A percentile compares a stretch with the other conserved stretches of the same genome.
Conservation (phyloP, 768 basidiomycete species). For the Cystofilobasidium ferigula region DNA sequence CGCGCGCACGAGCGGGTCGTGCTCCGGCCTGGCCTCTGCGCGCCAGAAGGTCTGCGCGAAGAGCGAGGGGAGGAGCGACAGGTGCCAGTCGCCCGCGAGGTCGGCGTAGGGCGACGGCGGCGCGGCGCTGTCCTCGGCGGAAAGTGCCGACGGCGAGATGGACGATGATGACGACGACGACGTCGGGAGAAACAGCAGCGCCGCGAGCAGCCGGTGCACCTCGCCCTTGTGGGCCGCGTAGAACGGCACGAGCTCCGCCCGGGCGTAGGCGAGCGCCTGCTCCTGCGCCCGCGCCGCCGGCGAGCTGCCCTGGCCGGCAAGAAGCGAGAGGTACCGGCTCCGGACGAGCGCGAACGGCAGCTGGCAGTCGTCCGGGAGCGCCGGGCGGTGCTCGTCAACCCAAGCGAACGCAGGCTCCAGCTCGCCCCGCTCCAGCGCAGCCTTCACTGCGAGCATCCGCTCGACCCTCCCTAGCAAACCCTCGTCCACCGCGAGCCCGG, state of each 20-base stretch:
- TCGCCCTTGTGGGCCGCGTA: slow-evolving; percentile 53
- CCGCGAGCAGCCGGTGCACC: slow-evolving; percentile 61
- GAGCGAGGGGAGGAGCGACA: slow-evolving; percentile 44
- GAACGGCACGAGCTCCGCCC: slow-evolving; percentile 53
- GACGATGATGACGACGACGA: background rate
- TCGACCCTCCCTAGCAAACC: background rate
- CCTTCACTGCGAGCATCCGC: background rate
- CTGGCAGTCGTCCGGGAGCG: background rate
- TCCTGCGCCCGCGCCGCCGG: background rate
- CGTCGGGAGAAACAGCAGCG: slow-evolving; percentile 39
- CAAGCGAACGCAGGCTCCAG: background rate
- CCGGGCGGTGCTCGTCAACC: background rate
- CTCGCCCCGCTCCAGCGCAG: background rate
- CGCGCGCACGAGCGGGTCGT: slow-evolving; percentile 75
- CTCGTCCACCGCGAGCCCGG: background rate
- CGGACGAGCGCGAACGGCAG: background rate
- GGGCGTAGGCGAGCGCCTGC: slow-evolving; percentile 54
- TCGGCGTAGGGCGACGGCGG: slow-evolving; percentile 50
- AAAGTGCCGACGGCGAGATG: slow-evolving; percentile 52
- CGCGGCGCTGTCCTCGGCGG: slow-evolving; percentile 44
- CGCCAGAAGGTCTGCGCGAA: slow-evolving; percentile 86
- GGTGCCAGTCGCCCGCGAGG: slow-evolving; percentile 17
- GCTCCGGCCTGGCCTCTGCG: slow-evolving; percentile 73
- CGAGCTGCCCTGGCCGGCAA: background rate
- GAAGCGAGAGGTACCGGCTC: background rate